Evolutionary conservation across 1,284 basidiomycete genomes (phyloP).

Genomic region (Psilocybe mexicana): DNA sequence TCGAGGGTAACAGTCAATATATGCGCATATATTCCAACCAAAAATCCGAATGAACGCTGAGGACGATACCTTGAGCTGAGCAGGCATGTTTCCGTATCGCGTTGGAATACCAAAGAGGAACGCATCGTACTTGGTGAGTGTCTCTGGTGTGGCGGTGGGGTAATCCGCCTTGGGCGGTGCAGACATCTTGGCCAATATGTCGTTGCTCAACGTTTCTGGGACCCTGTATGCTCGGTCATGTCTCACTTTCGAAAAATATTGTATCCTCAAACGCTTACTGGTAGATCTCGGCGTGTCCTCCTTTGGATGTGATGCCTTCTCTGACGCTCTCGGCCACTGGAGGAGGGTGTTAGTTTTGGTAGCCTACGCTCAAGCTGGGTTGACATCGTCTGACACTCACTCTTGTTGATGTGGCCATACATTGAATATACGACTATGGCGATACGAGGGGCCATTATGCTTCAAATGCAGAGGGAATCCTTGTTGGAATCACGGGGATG

Average conservation of each 20-base stretch:
- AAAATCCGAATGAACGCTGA: not conserved
- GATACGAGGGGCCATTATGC: slow-evolving; percentile 48
- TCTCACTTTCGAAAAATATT: not conserved
- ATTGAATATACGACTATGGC: slow-evolving; percentile 83
- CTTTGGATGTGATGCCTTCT: slow-evolving; percentile 67
- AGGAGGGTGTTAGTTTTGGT: not conserved
- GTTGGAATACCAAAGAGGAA: slow-evolving; percentile 81
- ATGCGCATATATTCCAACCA: not conserved
- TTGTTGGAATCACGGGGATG: not conserved
- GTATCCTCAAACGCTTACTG: slow-evolving; percentile 50
- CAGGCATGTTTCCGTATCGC: slow-evolving; percentile 72
- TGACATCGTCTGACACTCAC: slow-evolving; percentile 27
- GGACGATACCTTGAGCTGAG: slow-evolving; percentile 62
- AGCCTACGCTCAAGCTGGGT: not conserved
- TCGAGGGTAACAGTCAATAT: not conserved
- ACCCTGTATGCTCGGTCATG: slow-evolving; percentile 47
- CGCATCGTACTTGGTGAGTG: slow-evolving; percentile 67
- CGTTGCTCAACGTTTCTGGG: slow-evolving; percentile 79
- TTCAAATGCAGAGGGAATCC: not conserved
- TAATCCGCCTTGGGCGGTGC: slow-evolving; percentile 72
- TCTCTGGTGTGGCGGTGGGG: slow-evolving; percentile 67
- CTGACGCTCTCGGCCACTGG: slow-evolving; percentile 80
- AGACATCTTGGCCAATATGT: slow-evolving; percentile 77
- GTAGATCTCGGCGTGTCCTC: slow-evolving; percentile 72
- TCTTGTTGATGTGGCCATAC: slow-evolving; percentile 77